Base-by-base conservation (phyloP, 371 early-diverging fungal genomes). In the Entomophthora muscae region DNA sequence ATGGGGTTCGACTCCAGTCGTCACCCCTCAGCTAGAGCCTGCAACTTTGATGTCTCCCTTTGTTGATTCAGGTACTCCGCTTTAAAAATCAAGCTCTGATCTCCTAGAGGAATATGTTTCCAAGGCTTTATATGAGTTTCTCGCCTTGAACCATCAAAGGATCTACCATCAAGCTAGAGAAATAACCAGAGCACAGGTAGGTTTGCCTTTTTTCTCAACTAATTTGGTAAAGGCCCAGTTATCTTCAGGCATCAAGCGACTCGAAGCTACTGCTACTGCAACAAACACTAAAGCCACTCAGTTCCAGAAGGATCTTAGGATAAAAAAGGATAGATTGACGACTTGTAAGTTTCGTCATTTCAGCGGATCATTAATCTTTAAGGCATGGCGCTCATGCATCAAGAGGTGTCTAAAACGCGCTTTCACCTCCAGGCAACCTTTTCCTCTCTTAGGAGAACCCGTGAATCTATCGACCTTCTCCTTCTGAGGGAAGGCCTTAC, bases 141-240 rank as follows among this genome's bases (percentile, higher is more conserved):
- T 26, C 26, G 31, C 26, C 31, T 26, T 29, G 29, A 22, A 29
- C 31, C 26, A 57, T 26, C 58, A 57, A 57, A 57, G 31, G 13
- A 57, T 57, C 26, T 57, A 57, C 21, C 31, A 31, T 31, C 30
- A 31, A 2, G 26, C 31, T 17, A 26, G 58, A 26, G 31, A 57
- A 29, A 26, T 57, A 57, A 57, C 58, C 26, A 57, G 58, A 31
- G 10, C 17, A 29, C 58, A 57, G 29, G 58, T 57, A 24, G 26
- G 32, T 10, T 29, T 30, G 7, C 13, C 26, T 3, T 57, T 29
- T 2, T 2, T 17, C 21, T 31, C 17, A 2, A 27, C 21, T 21
- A 26, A 2, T 26, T 31, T 29, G 21, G 21, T 29, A 29, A 31
- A 57, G 58, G 58, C 58, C 3, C 58, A 57, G 29, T 21, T 57